Evolutionary conservation across 1,284 basidiomycete genomes (phyloP), one percentile per base, ranked within the genome.

Genomic region (Polyporus tsugae): DNA sequence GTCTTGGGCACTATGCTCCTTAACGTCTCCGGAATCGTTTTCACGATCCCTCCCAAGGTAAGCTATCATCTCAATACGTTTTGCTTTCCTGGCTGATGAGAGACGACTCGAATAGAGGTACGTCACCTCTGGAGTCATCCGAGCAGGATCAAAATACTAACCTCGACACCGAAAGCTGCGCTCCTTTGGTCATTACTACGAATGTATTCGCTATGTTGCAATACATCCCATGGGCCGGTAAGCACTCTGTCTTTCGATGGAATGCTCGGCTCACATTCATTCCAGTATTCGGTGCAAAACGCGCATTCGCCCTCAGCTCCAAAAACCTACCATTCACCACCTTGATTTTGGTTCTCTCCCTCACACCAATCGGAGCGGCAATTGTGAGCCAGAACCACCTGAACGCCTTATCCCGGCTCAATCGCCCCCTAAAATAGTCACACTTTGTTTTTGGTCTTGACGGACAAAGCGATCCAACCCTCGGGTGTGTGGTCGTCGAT

Each of bases 191-290:
- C 10, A 44, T 60, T 13, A 29, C 49, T 10, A 66, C 60, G 2
- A 66, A 66, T n/a, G 42, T 35, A 10, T 46, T 66, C 7, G 65
- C 52, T 7, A 38, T 42, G 36, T 5, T 65, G 38, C 64, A 65
- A 22, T 66, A 66, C 15, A 11, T 66, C 7, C 60, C 60, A 4
- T 66, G 65, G 65, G 65, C 65, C 9, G 52, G 65, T 62, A 36
- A 55, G 60, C 22, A 46, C 15, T 9, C 13, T 22, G 17, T 13
- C 7, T 2, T 9, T 9, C 38, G 19, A 22, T 25, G 10, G 6
- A 17, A 33, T 11, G 6, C 46, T 9, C 7, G 6, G 15, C 38
- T 41, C 5, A 25, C 19, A 17, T 38, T 5, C 1, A 19, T 22
- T 11, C 19, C 33, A 66, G 65, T 33, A 15, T 66, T 66, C 53